Conservation (phyloP, 306 rosid species). For the Vigna nakashimae region DNA sequence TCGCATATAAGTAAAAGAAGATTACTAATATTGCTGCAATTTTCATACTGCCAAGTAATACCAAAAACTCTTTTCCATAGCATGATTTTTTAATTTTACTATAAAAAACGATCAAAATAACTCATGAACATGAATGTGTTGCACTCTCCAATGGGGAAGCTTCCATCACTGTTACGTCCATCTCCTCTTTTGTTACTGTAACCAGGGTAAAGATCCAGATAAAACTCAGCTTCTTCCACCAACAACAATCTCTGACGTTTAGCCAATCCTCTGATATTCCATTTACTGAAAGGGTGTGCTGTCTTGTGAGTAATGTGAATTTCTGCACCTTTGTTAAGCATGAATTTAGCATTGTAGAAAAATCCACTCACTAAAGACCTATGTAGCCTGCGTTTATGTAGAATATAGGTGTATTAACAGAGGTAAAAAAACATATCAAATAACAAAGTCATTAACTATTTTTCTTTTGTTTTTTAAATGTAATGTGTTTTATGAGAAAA, state of each 20-base stretch:
- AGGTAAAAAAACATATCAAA: too few species aligned
- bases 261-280: slow-evolving; percentile 47
- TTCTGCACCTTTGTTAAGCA: slow-evolving; percentile 38
- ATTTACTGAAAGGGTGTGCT: slow-evolving; percentile 10
- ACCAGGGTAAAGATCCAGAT: neutral
- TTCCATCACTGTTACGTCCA: neutral
- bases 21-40: neutral
- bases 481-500: too few species aligned
- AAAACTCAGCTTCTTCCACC: slow-evolving; percentile 11
- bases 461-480: too few species aligned
- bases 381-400: neutral
- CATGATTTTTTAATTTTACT: neutral
- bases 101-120: neutral
- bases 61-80: neutral
- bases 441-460: too few species aligned
- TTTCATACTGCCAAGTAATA: neutral
- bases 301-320: slow-evolving; percentile 64
- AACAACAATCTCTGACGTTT: neutral
- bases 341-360: neutral
- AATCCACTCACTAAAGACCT: neutral
- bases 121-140: neutral
- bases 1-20: neutral
- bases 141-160: slow-evolving; percentile 43
- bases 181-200: slow-evolving; percentile 46
- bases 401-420: too few species aligned